Evolutionary conservation across 108 stramenopile genomes (phyloP).

Genomic region (Epipyxis sp.): DNA sequence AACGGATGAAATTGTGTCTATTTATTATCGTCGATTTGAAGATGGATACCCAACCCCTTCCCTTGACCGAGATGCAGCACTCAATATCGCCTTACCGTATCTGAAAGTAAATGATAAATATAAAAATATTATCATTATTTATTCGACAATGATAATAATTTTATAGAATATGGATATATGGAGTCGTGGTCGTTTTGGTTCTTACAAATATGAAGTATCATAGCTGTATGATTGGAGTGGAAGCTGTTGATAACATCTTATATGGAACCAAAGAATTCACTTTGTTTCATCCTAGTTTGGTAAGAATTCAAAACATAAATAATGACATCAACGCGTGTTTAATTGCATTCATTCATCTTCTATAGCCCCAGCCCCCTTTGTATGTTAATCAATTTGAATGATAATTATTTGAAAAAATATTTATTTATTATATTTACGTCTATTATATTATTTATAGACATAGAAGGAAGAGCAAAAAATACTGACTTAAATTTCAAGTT

Average conservation of each 20-base stretch:
- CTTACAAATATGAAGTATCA: conserved; percentile 33
- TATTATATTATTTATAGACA: too few relatives aligned
- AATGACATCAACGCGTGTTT: too few relatives aligned
- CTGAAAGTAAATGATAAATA: too few relatives aligned
- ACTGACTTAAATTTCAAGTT: too few relatives aligned
- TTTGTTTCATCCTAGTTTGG: conserved; percentile 18
- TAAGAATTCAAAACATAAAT: too few relatives aligned
- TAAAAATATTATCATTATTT: too few relatives aligned
- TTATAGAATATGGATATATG: conserved; percentile 17
- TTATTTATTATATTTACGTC: too few relatives aligned
- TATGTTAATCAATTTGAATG: too few relatives aligned
- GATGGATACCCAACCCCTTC: conserved; percentile 56
- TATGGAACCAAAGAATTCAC: conserved; percentile 31
- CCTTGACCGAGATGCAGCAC: neutral
- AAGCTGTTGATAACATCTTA: conserved; percentile 28
- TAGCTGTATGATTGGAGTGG: conserved; percentile 22
- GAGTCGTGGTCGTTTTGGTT: conserved; percentile 20
- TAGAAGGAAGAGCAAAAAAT: too few relatives aligned
- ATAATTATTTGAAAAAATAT: too few relatives aligned
- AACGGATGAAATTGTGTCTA: conserved; percentile 74
- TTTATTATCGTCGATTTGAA: conserved; percentile 94
- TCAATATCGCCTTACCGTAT: neutral
- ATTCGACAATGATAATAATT: conserved; percentile 6
- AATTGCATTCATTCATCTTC: too few relatives aligned
- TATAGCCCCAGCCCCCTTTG: too few relatives aligned